These are phyloP conservation scores for Zygotorulaspora sp. DNA, from an alignment of 805 yeast species.

Conservation along the genomic window DNA sequence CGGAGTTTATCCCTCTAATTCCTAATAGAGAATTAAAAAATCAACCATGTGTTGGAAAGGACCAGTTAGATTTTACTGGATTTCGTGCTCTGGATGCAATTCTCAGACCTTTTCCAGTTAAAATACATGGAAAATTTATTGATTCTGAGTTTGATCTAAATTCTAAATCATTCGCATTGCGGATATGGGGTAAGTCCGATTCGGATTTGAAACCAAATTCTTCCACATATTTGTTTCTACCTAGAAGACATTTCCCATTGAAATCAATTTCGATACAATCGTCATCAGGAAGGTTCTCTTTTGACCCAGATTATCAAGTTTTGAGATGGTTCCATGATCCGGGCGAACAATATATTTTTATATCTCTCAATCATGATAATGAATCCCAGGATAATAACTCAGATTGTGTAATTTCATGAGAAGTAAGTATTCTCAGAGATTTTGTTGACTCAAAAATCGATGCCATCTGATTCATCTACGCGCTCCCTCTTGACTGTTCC, in stretches of 20 bases:
- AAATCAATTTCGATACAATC: constrained; percentile 46
- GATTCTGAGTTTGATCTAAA: constrained; percentile 57
- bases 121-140: constrained; percentile 54
- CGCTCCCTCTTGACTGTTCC: constrained; percentile 39
- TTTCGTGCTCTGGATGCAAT: constrained; percentile 71
- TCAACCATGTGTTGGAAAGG: constrained; percentile 11
- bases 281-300: constrained; percentile 53
- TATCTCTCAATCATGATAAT: constrained; percentile 12
- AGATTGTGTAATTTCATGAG: constrained; percentile 13
- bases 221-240: constrained; percentile 57
- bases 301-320: constrained; percentile 48
- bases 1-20: constrained; percentile 8
- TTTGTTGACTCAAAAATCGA: constrained; percentile 7
- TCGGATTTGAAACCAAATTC: constrained; percentile 13
- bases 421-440: no score
- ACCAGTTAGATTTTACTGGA: constrained; percentile 40
- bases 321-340: constrained; percentile 67
- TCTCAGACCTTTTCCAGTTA: constrained; percentile 69
- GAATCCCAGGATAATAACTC: constrained; percentile 8
- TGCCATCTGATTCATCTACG: constrained; percentile 25
- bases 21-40: constrained; percentile 8
- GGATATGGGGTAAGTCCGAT: constrained; percentile 37
- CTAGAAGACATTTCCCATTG: constrained; percentile 62
- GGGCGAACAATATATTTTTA: constrained; percentile 38
- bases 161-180: constrained; percentile 44